phyloP scores from a whole-genome alignment of 176 grass and related monocot genomes.

The Echinochloa phyllopogon region DNA sequence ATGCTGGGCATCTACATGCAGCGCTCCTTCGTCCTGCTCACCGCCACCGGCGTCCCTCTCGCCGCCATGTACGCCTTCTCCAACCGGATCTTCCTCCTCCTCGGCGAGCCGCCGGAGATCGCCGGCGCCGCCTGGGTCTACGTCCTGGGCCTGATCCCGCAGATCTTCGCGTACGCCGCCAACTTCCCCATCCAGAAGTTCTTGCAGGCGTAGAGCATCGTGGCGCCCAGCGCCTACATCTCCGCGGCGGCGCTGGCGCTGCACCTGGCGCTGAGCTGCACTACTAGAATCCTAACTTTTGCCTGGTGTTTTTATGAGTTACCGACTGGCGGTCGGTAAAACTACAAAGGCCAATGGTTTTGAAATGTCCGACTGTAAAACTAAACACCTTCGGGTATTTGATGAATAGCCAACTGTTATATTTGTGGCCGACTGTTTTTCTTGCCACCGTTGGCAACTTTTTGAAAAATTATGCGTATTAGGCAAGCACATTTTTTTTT shows the following conservation, averaged over 20 bases:
- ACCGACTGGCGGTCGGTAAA: no score
- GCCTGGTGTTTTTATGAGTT: no score
- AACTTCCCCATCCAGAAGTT: slow-evolving; percentile 89
- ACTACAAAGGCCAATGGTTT: no score
- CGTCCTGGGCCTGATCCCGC: slow-evolving; percentile 69
- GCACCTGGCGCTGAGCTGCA: slow-evolving; percentile 48
- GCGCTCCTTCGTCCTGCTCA: slow-evolving; percentile 58
- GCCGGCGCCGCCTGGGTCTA: slow-evolving; percentile 53
- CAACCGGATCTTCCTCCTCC: slow-evolving; percentile 45
- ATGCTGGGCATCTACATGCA: slow-evolving; percentile 87
- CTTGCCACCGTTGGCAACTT: no score
- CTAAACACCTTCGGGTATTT: no score
- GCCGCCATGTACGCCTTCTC: slow-evolving; percentile 24
- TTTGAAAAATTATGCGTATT: no score
- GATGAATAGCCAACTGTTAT: no score
- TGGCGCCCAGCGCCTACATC: slow-evolving; percentile 73
- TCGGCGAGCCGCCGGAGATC: slow-evolving; percentile 67
- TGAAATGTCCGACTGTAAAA: no score
- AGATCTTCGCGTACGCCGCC: slow-evolving; percentile 75
- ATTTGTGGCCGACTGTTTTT: no score
- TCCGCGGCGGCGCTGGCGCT: slow-evolving; percentile 17
- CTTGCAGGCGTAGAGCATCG: slow-evolving; percentile 77
- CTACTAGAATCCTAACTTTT: no score
- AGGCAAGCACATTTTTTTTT: no score
- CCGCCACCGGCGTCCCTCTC: background rate